Evolutionary conservation across 1,284 basidiomycete species (phyloP).

Genomic region (Lentinus polychrous): DNA sequence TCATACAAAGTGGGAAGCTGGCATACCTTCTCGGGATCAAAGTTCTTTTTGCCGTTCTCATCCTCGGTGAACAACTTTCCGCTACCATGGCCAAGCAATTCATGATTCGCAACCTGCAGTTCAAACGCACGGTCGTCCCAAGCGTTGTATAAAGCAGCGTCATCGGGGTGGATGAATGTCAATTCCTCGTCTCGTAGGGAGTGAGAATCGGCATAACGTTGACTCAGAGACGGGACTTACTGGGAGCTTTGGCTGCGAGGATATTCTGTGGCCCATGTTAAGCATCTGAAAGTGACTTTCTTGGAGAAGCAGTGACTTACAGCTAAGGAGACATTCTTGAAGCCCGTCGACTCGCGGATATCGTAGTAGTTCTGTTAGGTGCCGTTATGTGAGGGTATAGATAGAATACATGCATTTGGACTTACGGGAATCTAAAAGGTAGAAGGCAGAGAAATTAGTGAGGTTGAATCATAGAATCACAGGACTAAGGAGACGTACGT

Average conservation of each 20-base stretch:
- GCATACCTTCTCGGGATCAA: slow-evolving; percentile 58
- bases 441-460: neutral
- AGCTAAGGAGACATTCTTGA: slow-evolving; percentile 78
- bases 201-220: neutral
- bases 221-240: slow-evolving; percentile 31
- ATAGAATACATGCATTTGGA: slow-evolving; percentile 3
- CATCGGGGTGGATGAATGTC: slow-evolving; percentile 76
- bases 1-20: neutral
- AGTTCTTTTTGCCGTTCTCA: slow-evolving; percentile 71
- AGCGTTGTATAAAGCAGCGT: slow-evolving; percentile 57
- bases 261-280: slow-evolving; percentile 47
- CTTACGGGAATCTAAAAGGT: slow-evolving; percentile 53
- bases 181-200: slow-evolving; percentile 54
- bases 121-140: slow-evolving; percentile 78
- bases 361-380: slow-evolving; percentile 64
- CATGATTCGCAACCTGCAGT: slow-evolving; percentile 82
- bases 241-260: slow-evolving; percentile 76
- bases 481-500: slow-evolving; percentile 36
- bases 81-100: slow-evolving; percentile 73
- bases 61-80: slow-evolving; percentile 77
- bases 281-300: neutral
- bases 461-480: neutral
- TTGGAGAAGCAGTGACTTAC: slow-evolving; percentile 32
- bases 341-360: slow-evolving; percentile 71
- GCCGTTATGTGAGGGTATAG: neutral